phyloP scores from a whole-genome alignment of 2,329 filamentous ascomycete species.

The Pseudogymnoascus sp. region DNA sequence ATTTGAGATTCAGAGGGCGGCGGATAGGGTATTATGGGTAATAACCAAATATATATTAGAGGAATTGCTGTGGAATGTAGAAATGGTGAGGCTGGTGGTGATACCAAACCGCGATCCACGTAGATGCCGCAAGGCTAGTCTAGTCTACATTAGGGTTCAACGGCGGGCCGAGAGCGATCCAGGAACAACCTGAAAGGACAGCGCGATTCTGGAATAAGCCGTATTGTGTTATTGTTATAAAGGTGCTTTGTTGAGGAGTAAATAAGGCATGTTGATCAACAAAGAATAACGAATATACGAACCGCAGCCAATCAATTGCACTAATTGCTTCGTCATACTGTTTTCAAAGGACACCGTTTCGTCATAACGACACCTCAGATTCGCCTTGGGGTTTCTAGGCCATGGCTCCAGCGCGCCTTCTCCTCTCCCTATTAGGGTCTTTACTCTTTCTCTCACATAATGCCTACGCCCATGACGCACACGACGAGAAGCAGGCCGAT shows the following conservation, averaged over 20 bases:
- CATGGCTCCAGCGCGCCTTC: neutral
- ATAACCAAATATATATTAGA: neutral
- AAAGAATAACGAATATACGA: neutral
- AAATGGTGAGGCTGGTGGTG: slow-evolving; percentile 5
- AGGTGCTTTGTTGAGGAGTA: neutral
- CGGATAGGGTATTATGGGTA: neutral
- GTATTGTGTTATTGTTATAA: neutral
- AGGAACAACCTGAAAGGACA: slow-evolving; percentile 7
- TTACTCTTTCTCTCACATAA: neutral
- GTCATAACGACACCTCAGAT: neutral
- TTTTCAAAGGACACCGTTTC: neutral
- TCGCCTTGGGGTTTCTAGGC: neutral
- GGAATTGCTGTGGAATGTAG: neutral
- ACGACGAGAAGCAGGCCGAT: slow-evolving; percentile 34
- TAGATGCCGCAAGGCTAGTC: neutral
- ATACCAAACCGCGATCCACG: neutral
- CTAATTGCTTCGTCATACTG: neutral
- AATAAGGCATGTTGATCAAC: neutral
- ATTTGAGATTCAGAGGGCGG: neutral
- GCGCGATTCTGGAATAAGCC: neutral
- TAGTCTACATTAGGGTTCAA: slow-evolving; percentile 1
- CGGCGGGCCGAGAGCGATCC: neutral
- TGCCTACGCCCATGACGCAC: neutral
- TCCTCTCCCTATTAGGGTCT: neutral
- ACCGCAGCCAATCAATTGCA: neutral